phyloP scores from a whole-genome alignment of 1,139 yeast genomes.

The Yamadazyma triangularis region DNA sequence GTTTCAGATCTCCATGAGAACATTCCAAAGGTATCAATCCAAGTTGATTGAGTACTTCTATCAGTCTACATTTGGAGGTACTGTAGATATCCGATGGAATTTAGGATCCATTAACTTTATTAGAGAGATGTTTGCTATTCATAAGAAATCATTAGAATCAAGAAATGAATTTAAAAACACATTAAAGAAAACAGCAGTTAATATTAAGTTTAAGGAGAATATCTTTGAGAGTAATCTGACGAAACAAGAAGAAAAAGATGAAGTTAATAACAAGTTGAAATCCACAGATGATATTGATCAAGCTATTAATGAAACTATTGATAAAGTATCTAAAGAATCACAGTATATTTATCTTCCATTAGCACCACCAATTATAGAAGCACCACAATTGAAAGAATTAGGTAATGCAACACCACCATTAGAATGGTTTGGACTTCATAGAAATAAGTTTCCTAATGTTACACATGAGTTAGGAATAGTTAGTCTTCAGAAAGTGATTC shows the following conservation, averaged over 20 bases:
- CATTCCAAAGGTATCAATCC: conserved; percentile 52
- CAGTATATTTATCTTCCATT: conserved; percentile 61
- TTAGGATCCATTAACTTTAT: conserved; percentile 88
- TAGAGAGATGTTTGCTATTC: conserved; percentile 79
- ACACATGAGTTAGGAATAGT: conserved; percentile 79
- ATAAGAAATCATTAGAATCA: conserved; percentile 40
- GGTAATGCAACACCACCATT: conserved; percentile 98
- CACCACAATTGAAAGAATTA: conserved; percentile 83
- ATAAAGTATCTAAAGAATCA: conserved; percentile 58
- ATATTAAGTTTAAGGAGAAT: conserved; percentile 14
- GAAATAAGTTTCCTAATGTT: conserved; percentile 77
- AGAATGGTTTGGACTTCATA: conserved; percentile 95
- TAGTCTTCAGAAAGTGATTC: conserved; percentile 67
- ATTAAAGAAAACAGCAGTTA: conserved; percentile 3
- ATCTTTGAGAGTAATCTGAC: conserved; percentile 11
- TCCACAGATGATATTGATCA: conserved; percentile 36
- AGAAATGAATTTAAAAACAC: conserved; percentile 28
- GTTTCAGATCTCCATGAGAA: conserved; percentile 68
- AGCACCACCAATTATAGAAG: conserved; percentile 75
- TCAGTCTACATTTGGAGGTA: conserved; percentile 75
- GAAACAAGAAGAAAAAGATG: conserved; percentile 5
- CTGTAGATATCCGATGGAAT: conserved; percentile 91
- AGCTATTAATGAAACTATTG: conserved; percentile 54
- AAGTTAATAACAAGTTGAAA: background rate
- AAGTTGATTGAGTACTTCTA: conserved; percentile 61